Conservation (phyloP, 2,329 filamentous ascomycete species). For the Fusarium solani-melongenae region DNA sequence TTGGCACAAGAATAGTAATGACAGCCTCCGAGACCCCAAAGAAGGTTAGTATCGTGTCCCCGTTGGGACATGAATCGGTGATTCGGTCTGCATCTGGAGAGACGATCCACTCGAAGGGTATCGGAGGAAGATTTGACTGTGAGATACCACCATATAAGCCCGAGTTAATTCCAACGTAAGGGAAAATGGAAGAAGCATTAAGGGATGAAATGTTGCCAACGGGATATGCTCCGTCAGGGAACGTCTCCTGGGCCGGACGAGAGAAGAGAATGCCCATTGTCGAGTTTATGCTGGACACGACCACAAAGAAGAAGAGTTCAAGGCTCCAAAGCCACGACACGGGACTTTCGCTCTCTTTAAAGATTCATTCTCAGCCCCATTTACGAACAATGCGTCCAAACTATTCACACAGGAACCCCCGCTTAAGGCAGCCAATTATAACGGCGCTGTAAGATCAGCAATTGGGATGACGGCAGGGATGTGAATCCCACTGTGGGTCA, state of each 20-base stretch:
- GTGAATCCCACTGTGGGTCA: neutral
- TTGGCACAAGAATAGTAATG: conserved; percentile 16
- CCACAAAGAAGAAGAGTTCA: neutral
- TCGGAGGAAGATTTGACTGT: conserved; percentile 20
- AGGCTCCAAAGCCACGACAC: neutral
- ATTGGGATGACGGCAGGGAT: neutral
- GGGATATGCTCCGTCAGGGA: conserved; percentile 9
- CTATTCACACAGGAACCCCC: neutral
- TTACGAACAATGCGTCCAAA: neutral
- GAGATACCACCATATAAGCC: conserved; percentile 25
- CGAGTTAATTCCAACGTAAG: conserved; percentile 35
- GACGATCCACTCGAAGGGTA: conserved; percentile 41
- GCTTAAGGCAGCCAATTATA: no score
- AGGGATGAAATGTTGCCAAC: conserved; percentile 11
- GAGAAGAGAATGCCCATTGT: conserved; percentile 34
- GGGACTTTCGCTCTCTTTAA: neutral
- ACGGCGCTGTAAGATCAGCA: no score
- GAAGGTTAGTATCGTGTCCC: conserved; percentile 18
- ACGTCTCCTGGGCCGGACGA: conserved; percentile 1
- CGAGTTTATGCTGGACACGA: neutral
- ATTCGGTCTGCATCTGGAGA: conserved; percentile 20
- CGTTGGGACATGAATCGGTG: conserved; percentile 22
- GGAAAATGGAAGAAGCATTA: conserved; percentile 27
- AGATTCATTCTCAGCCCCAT: neutral
- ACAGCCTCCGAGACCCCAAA: conserved; percentile 37